Percentiles rank a stretch among this genome's conserved stretches.
Conservation (phyloP, 768 basidiomycete genomes). For the Hypholoma sublateritium region DNA sequence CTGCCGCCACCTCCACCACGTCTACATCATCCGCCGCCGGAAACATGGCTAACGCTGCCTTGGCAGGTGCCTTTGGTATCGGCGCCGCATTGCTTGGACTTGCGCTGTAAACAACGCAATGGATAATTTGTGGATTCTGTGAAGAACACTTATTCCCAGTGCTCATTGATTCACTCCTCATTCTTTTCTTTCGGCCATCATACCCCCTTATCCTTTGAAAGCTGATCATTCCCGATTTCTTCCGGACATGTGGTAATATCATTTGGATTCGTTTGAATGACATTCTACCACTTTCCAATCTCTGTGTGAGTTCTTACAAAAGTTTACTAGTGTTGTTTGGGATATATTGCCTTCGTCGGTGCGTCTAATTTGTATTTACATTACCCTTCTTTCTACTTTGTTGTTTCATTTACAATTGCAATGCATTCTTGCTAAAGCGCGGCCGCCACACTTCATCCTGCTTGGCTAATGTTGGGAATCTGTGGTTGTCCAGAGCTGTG, state of each 20-base stretch:
- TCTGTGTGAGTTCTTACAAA: neutral
- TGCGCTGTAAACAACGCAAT: neutral
- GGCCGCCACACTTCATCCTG: too few relatives aligned
- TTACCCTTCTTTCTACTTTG: neutral
- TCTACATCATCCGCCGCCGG: constrained; percentile 10
- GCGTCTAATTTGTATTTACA: neutral
- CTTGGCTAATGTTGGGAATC: too few relatives aligned
- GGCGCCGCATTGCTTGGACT: constrained; percentile 46
- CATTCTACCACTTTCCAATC: neutral
- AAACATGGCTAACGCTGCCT: constrained; percentile 28
- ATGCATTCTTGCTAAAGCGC: neutral
- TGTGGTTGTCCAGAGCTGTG: too few relatives aligned
- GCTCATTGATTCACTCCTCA: neutral
- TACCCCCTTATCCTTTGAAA: neutral
- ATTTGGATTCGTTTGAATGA: neutral
- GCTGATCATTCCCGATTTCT: neutral
- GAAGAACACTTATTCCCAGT: neutral
- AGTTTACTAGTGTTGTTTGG: neutral
- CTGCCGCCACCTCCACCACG: neutral
- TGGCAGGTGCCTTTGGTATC: constrained; percentile 42
- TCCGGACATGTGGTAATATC: neutral
- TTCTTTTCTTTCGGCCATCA: neutral
- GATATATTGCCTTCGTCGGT: neutral
- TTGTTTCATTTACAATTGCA: neutral
- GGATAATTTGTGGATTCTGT: neutral